Base-by-base conservation (phyloP, 768 basidiomycete genomes). In the Antrodiella citrinella region DNA sequence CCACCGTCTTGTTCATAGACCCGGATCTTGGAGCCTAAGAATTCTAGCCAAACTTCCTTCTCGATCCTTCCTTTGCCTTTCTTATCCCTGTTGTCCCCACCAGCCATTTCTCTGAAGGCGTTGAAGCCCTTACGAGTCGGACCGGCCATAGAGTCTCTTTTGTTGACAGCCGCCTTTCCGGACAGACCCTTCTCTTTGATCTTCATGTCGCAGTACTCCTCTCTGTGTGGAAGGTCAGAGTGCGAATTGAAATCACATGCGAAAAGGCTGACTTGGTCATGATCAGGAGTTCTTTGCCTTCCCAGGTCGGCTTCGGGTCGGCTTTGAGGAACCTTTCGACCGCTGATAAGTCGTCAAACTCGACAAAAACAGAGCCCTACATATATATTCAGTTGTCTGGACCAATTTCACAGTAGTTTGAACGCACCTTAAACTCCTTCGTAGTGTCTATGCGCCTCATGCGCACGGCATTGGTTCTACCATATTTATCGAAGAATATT, bases 151-250 rank as follows among this genome's bases (percentile, higher is more conserved):
- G 64, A 62, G 40, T 84, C 80, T 53, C 75, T 77, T 54, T 81
- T 77, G 54, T 77, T 67, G 41, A 71, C 70, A 12, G 85, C 84
- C 13, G 80, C 76, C 57, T 81, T 87, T 22, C 86, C 86, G 1
- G 76, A 81, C 42, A 96, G 75, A 9, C 91, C 91, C 67, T 96
- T 93, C 69, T 95, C 90, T 65, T 90, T 85, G 67, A 93, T 87
- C 70, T 96, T 97, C 92, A 93, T 93, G 56, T 91, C 82, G 59
- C 91, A 91, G 65, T 96, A 96, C 5, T 73, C 87, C 55, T 82
- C 83, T 61, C 89, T 91, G 54, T n/a, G 24, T 42, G 13, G 24
- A 11, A 30, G 19, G 44, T 41, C 26, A 35, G 51, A 45, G 44
- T 15, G 30, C 25, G 26, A 5, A 3, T n/a, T n/a, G n/a, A 21